Conservation (phyloP, 1,139 yeast genomes). For the Sugiyamaella sp. region DNA sequence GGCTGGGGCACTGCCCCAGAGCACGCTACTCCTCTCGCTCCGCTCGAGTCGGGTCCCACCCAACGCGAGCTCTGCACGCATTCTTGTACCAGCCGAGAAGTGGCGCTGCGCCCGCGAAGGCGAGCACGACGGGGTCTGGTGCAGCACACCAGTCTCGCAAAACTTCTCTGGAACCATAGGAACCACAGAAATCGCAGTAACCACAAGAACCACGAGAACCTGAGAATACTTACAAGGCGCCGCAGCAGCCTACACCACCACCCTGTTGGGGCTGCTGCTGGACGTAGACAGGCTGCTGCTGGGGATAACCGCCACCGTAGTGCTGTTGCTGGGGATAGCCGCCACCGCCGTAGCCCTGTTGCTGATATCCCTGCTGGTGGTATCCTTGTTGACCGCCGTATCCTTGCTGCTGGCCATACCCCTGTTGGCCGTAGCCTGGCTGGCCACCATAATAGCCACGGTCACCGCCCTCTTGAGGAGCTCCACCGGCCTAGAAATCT, state of each 20-base stretch:
- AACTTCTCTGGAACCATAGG: too few species aligned
- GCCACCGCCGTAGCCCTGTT: slow-evolving; percentile 26
- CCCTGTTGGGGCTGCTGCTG: slow-evolving; percentile 34
- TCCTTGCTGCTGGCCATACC: slow-evolving; percentile 24
- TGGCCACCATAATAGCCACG: slow-evolving; percentile 29
- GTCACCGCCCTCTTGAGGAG: slow-evolving; percentile 25
- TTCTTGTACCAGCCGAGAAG: too few species aligned
- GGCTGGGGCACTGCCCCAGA: neutral
- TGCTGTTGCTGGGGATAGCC: slow-evolving; percentile 27
- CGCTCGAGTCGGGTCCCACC: neutral
- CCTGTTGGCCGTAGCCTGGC: slow-evolving; percentile 26
- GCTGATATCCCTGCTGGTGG: slow-evolving; percentile 26
- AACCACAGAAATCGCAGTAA: too few species aligned
- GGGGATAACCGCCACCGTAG: slow-evolving; percentile 34
- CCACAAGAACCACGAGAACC: too few species aligned
- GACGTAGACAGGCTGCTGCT: slow-evolving; percentile 40
- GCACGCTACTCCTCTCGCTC: neutral
- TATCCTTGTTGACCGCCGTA: slow-evolving; percentile 21
- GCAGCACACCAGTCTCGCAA: slow-evolving; percentile 2
- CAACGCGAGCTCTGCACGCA: neutral
- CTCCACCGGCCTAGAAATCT: slow-evolving; percentile 4
- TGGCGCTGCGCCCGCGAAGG: neutral
- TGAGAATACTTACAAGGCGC: slow-evolving; percentile 34
- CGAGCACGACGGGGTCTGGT: slow-evolving; percentile 4
- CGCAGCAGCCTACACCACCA: slow-evolving; percentile 34